Evolutionary conservation across 768 basidiomycete genomes (phyloP).

Genomic region (Mycena amicta): DNA sequence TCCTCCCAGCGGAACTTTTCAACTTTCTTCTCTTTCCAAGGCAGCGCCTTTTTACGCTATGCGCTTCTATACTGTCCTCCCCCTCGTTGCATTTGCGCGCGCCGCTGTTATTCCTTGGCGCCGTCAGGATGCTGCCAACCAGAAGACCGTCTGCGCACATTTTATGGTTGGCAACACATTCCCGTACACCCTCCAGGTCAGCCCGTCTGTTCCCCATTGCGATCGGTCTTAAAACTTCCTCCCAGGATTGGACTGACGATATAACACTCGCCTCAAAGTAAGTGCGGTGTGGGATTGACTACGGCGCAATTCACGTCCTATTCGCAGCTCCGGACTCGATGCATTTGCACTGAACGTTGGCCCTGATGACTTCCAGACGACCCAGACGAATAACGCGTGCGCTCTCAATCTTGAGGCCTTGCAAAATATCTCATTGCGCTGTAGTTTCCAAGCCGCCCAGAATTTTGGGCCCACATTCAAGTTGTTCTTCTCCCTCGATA

Average conservation of each 20-base stretch:
- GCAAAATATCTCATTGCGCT: conserved; percentile 5
- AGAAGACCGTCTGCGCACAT: conserved; percentile 59
- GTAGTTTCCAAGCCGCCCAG: conserved; percentile 58
- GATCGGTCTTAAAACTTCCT: no score
- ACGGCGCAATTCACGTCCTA: no score
- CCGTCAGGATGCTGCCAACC: conserved; percentile 21
- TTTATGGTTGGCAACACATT: conserved; percentile 72
- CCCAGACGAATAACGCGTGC: conserved; percentile 66
- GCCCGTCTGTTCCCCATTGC: conserved; percentile 17
- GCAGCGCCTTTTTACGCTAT: conserved; percentile 13
- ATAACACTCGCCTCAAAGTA: conserved; percentile 25
- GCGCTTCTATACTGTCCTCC: conserved; percentile 17
- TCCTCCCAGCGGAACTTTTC: neutral
- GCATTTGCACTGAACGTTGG: conserved; percentile 73
- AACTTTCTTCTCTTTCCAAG: conserved; percentile 1
- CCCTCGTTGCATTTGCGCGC: conserved; percentile 14
- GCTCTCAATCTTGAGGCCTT: conserved; percentile 22
- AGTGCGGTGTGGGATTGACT: no score
- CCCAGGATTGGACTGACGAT: conserved; percentile 47
- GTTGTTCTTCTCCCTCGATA: conserved; percentile 78
- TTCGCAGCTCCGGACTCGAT: conserved; percentile 9
- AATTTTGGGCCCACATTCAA: conserved; percentile 61
- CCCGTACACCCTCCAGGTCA: conserved; percentile 49
- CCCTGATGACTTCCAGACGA: conserved; percentile 60
- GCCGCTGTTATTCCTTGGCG: conserved; percentile 21